Conservation (phyloP, 768 basidiomycete species). For the Epithele typhae region DNA sequence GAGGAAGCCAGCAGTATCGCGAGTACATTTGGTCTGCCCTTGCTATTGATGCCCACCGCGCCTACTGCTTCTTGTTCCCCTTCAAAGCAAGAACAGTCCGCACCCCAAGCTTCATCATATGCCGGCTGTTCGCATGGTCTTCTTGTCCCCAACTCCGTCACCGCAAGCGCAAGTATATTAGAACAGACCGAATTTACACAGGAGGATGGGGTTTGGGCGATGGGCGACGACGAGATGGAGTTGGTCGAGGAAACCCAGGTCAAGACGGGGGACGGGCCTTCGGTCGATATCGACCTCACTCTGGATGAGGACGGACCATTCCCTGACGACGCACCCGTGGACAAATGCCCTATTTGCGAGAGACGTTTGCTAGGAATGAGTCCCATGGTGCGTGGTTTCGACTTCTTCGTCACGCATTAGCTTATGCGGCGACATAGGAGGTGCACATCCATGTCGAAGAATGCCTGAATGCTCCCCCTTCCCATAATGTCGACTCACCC, state of each 20-base stretch:
- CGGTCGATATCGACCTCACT: slow-evolving; percentile 22
- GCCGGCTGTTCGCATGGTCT: not conserved
- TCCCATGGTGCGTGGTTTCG: slow-evolving; percentile 22
- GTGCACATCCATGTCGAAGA: slow-evolving; percentile 51
- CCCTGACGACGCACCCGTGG: slow-evolving; percentile 14
- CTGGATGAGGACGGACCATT: too few species aligned
- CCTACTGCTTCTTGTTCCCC: not conserved
- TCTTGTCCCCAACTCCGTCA: not conserved
- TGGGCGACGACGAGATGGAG: slow-evolving; percentile 66
- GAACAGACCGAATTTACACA: not conserved
- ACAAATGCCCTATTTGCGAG: slow-evolving; percentile 30
- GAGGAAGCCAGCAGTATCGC: not conserved
- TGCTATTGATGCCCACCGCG: not conserved
- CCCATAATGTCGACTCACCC: not conserved
- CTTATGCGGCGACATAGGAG: too few species aligned
- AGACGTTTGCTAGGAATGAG: slow-evolving; percentile 23
- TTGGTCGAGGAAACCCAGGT: slow-evolving; percentile 27
- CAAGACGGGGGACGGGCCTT: slow-evolving; percentile 23
- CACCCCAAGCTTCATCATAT: too few species aligned
- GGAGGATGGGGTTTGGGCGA: slow-evolving; percentile 57
- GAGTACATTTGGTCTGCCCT: not conserved
- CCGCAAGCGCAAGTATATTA: too few species aligned
- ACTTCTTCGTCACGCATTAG: not conserved
- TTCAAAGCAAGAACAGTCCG: too few species aligned
- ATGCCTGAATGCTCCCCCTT: slow-evolving; percentile 42